A percentile compares a stretch with the other conserved stretches of the same genome.
These are phyloP conservation scores for Larix kaempferi DNA, from an alignment of 75 land plant species.

Conservation along the genomic window DNA sequence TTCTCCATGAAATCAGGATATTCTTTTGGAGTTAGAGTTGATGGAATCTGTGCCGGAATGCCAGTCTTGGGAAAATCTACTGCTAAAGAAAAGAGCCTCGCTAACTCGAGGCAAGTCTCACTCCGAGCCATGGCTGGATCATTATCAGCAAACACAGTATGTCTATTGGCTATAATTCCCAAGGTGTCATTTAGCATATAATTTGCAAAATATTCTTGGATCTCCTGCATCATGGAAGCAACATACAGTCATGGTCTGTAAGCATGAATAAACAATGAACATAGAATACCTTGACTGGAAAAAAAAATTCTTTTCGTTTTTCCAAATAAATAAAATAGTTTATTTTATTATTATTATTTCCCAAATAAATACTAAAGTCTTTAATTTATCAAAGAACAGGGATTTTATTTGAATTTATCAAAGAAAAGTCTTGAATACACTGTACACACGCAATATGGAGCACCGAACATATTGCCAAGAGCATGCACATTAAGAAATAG, in stretches of 20 bases:
- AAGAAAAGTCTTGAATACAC: too few relatives aligned
- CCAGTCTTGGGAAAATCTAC: conserved; percentile 99
- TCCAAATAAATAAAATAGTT: too few relatives aligned
- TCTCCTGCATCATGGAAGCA: conserved; percentile 58
- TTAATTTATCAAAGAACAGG: background rate
- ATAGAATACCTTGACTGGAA: too few relatives aligned
- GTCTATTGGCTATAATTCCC: conserved; percentile 84
- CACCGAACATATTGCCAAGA: background rate
- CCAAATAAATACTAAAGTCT: too few relatives aligned
- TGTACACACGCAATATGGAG: too few relatives aligned
- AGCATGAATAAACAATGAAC: background rate
- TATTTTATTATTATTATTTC: too few relatives aligned
- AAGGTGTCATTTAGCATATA: conserved; percentile 85
- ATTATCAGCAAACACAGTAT: conserved; percentile 77
- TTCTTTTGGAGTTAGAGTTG: conserved; percentile 43
- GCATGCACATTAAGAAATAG: background rate
- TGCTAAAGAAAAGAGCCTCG: conserved; percentile 75
- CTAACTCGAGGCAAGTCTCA: conserved; percentile 58
- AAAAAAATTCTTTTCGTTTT: too few relatives aligned
- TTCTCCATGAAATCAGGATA: conserved; percentile 99
- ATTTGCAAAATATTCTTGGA: conserved; percentile 72
- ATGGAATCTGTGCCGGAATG: conserved; percentile 76
- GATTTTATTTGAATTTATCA: too few relatives aligned
- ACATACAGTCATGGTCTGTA: conserved; percentile 4
- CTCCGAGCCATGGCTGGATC: conserved; percentile 55